These are phyloP conservation scores for Boletus subparvulus DNA, from an alignment of 768 basidiomycete genomes.

Conservation along the genomic window DNA sequence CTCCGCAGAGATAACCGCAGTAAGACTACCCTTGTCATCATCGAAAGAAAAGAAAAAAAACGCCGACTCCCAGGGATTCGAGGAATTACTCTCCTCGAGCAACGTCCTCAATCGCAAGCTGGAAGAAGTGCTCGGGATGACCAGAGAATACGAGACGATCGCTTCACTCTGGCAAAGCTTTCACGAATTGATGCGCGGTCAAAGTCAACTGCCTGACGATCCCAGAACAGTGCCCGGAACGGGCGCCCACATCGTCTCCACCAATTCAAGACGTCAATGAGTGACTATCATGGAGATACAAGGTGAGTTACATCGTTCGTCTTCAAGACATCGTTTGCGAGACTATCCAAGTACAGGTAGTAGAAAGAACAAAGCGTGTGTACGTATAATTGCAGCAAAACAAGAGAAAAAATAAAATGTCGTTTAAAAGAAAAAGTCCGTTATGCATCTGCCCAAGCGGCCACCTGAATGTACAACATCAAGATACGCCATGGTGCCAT, in stretches of 20 bases:
- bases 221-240: constrained; percentile 58
- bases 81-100: constrained; percentile 79
- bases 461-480: constrained; percentile 26
- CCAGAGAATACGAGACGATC: constrained; percentile 87
- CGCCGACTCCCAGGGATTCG: constrained; percentile 65
- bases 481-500: background rate
- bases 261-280: constrained; percentile 28
- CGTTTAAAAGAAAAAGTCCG: constrained; percentile 22
- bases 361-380: constrained; percentile 25
- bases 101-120: constrained; percentile 88
- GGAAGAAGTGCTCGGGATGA: constrained; percentile 91
- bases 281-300: background rate
- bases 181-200: constrained; percentile 69
- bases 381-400: constrained; percentile 36
- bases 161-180: constrained; percentile 83
- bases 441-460: constrained; percentile 59
- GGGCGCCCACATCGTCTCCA: constrained; percentile 60
- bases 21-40: constrained; percentile 33
- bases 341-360: constrained; percentile 42
- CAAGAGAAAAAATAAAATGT: constrained; percentile 30
- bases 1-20: constrained; percentile 69
- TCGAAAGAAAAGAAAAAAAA: background rate
- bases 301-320: constrained; percentile 22
- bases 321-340: constrained; percentile 25
- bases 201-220: constrained; percentile 34